phyloP scores from a whole-genome alignment of 179 eudicot species.

The Corrigiola litoralis region DNA sequence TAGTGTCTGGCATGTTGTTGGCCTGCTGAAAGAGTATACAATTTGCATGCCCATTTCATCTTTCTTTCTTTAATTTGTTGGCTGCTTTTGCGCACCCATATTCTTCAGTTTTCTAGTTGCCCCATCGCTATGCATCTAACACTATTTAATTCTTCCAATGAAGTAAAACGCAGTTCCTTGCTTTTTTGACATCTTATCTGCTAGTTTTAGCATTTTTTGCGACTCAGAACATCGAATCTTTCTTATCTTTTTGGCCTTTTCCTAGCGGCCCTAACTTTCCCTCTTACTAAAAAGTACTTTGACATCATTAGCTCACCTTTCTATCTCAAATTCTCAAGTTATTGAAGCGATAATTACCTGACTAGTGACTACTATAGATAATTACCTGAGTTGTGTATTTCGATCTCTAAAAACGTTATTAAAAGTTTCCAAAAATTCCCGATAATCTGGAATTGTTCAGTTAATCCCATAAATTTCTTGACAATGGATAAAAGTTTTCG shows the following conservation, averaged over 20 bases:
- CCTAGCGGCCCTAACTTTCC: neutral
- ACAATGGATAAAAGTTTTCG: too few species aligned
- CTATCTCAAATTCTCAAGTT: too few species aligned
- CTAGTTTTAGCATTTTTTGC: neutral
- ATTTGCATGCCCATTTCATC: slow-evolving; percentile 17
- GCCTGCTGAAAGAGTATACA: slow-evolving; percentile 1
- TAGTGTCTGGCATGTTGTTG: slow-evolving; percentile 23
- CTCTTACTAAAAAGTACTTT: too few species aligned
- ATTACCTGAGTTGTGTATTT: too few species aligned
- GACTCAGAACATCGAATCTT: neutral
- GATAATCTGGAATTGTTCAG: too few species aligned
- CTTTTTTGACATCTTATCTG: neutral
- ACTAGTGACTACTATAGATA: too few species aligned
- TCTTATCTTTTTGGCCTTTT: neutral
- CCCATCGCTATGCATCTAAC: slow-evolving; percentile 6
- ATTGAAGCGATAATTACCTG: too few species aligned
- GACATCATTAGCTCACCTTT: too few species aligned
- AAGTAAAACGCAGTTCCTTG: neutral
- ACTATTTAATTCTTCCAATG: neutral
- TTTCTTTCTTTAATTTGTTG: neutral
- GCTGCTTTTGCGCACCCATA: slow-evolving; percentile 5
- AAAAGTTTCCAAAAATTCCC: too few species aligned
- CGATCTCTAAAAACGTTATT: too few species aligned
- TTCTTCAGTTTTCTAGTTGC: neutral
- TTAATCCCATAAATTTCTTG: too few species aligned